Evolutionary conservation across 805 yeast species (phyloP), one percentile per base, ranked within the genome.

Genomic region (Candida argentea): DNA sequence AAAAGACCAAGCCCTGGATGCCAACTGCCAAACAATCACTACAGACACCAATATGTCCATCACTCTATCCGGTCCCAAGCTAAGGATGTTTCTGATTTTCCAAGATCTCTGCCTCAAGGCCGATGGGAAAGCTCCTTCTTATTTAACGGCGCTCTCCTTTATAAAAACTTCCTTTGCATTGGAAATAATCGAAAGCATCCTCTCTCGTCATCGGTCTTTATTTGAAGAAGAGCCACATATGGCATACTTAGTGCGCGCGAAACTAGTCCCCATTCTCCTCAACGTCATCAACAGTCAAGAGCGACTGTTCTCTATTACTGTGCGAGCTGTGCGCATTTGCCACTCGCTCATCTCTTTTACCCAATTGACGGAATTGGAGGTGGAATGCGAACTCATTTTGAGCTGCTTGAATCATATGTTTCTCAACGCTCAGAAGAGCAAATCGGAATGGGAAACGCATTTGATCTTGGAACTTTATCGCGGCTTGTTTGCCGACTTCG

Each of bases 381-480:
- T 80, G 18, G 96, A 89, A 50, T 65, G 82, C 15, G 95, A 86
- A 43, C 86, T 85, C 5, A 72, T 87, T 2, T 53, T 89, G 10
- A 76, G 93, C 0, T 59, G 81, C 15, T 52, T 86, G 19, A 82
- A 81, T 11, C 93, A 82, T 45, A 66, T 70, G n/a, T 45, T 83
- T n/a, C 62, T 77, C 1, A 59, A 62, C 19, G 75, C 72, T 5
- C 65, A 76, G 0, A 40, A 32, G 22, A 28, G 25, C 13, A 25
- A 27, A 9, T 19, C 32, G 2, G 31, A 39, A 10, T 89, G 96
- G 96, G 83, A 81, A 37, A 73, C 75, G 35, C 65, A 75, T 2
- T 49, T 86, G 9, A 71, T 86, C 1, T 52, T 85, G 25, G 98
- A 89, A 48, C 67, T 84, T 7, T 81, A 73, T 43, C 69, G 65